Conservation (phyloP, 768 basidiomycete genomes). For the Lactarius quietus region DNA sequence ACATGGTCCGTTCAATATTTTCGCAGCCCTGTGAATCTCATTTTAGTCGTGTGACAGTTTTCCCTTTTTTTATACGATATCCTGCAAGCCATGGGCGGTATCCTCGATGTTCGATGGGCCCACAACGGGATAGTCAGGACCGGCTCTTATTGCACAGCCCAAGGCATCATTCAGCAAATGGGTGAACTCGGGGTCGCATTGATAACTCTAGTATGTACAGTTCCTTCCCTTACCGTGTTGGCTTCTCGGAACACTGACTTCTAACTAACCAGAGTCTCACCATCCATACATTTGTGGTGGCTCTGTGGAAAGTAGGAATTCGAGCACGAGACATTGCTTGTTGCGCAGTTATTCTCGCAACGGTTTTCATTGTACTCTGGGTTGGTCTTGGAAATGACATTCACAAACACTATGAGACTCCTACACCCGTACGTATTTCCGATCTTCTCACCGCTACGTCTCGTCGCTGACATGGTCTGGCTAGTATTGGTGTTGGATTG, state of each 20-base stretch:
- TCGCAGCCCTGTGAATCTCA: background rate
- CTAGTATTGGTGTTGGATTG: constrained; percentile 26
- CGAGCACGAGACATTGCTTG: constrained; percentile 30
- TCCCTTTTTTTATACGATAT: constrained; percentile 33
- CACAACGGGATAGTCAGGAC: constrained; percentile 28
- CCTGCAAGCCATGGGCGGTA: constrained; percentile 31
- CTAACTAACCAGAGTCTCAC: constrained; percentile 30
- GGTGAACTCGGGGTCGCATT: constrained; percentile 44
- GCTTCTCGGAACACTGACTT: constrained; percentile 27
- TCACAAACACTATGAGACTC: constrained; percentile 30
- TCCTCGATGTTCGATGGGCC: constrained; percentile 39
- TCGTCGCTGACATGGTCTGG: constrained; percentile 24
- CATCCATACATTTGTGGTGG: constrained; percentile 39
- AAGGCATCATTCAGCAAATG: constrained; percentile 41
- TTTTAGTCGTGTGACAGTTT: constrained; percentile 27
- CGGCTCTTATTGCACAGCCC: constrained; percentile 35
- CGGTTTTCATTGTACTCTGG: no score
- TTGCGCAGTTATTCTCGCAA: constrained; percentile 1
- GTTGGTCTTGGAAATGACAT: no score
- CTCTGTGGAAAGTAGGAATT: constrained; percentile 36
- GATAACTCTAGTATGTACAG: constrained; percentile 39
- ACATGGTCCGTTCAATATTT: constrained; percentile 36
- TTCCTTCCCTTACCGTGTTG: background rate
- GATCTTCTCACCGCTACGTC: background rate
- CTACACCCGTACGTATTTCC: constrained; percentile 35